Evolutionary conservation across 2,329 filamentous ascomycete species (phyloP).

Genomic region (Erysiphe pulchra): DNA sequence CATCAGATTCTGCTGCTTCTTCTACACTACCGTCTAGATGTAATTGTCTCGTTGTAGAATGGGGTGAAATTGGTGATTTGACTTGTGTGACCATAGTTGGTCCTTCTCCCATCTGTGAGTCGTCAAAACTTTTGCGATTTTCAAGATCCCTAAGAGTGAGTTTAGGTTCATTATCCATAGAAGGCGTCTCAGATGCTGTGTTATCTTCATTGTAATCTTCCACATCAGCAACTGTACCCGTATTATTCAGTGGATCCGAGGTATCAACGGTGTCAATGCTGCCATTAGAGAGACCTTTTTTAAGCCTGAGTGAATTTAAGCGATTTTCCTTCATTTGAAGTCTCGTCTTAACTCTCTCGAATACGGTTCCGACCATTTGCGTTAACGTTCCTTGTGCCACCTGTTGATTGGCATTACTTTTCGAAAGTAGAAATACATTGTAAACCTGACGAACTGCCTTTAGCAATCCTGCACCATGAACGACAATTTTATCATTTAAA

Average conservation of each 20-base stretch:
- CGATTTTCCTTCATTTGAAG: constrained; percentile 71
- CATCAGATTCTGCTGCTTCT: constrained; percentile 32
- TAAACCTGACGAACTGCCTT: constrained; percentile 97
- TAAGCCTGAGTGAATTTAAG: constrained; percentile 19
- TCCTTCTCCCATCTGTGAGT: constrained; percentile 38
- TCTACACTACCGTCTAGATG: constrained; percentile 26
- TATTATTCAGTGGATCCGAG: constrained; percentile 9
- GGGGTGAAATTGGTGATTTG: constrained; percentile 18
- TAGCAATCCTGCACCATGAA: constrained; percentile 81
- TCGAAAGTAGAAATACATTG: constrained; percentile 92
- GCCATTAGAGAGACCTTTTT: constrained; percentile 9
- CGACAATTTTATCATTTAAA: constrained; percentile 94
- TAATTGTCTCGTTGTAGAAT: constrained; percentile 27
- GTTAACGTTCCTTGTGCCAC: constrained; percentile 91
- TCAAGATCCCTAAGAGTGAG: constrained; percentile 42
- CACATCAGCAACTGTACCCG: constrained; percentile 5
- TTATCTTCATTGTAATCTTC: constrained; percentile 9
- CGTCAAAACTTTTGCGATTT: constrained; percentile 37
- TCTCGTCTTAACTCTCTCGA: constrained; percentile 73
- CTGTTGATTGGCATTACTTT: constrained; percentile 83
- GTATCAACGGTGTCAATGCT: constrained; percentile 13
- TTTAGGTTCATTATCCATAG: constrained; percentile 20
- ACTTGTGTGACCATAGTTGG: constrained; percentile 40
- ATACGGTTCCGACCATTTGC: constrained; percentile 96
- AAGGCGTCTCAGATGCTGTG: constrained; percentile 7